Base-by-base conservation (phyloP, 176 grass and related monocot genomes). In the Oryza meridionalis region DNA sequence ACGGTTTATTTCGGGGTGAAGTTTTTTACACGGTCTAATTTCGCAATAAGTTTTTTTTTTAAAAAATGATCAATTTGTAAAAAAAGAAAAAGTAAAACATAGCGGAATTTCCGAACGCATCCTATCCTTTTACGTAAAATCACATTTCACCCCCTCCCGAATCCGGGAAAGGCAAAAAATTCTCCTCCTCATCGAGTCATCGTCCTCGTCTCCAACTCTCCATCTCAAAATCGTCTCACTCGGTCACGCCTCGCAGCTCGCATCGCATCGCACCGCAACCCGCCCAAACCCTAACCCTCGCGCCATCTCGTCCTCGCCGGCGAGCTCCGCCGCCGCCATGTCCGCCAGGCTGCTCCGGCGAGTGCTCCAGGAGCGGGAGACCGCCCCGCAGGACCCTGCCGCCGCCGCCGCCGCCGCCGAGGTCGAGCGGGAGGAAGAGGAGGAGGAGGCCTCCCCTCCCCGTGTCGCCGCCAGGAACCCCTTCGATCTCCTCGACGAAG, bases 401-500 rank as follows among this genome's bases (percentile, higher is more conserved):
- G 80, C 76, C 55, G 51, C 51, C 51, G 68, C 79, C 42, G 80
- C 76, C 55, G 51, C 51, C 51, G 51, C 51, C 8, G 85, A 44
- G 17, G 84, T 21, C 22, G 88, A 80, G 21, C 86, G 82, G 51
- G 74, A 65, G 16, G 90, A 84, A 25, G 82, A 88, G 16, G 90
- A 84, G 31, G 82, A 88, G 16, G 53, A 58, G 53, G 46, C 62
- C 78, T 86, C 78, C 21, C 77, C 69, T 55, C 65, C 32, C 45
- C 78, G 78, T 49, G 70, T 82, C 51, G 78, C 86, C 16, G 81
- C 85, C 65, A 78, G 75, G 85, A 98, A 98, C 59, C 89, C 85
- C 65, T 98, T 98, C 78, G 91, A 98, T 87, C 93, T 98, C 77
- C 92, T 98, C 47, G 91, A 88, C 22, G 77, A 70, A 25, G 85